These are phyloP conservation scores for Sechiopsis laciniata DNA, from an alignment of 306 rosid genomes.

Conservation along the genomic window DNA sequence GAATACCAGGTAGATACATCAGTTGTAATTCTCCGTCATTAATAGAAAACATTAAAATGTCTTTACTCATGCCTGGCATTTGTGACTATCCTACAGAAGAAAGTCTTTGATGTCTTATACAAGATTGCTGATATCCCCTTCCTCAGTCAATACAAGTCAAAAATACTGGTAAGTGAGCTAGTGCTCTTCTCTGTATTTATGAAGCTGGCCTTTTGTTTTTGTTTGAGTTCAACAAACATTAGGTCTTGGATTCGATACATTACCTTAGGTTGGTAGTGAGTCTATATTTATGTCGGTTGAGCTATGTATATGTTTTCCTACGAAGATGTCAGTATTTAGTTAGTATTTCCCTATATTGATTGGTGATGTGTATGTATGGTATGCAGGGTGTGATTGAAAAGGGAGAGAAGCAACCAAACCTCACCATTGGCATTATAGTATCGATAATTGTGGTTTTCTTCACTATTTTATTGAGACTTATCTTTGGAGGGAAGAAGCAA, in stretches of 20 bases:
- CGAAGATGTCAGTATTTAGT: not conserved
- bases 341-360: conserved; percentile 18
- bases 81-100: conserved; percentile 49
- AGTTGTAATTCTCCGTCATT: not conserved
- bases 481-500: conserved; percentile 74
- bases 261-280: too few relatives aligned
- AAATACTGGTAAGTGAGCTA: conserved; percentile 44
- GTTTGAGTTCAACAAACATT: too few relatives aligned
- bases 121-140: conserved; percentile 70
- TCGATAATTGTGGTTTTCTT: conserved; percentile 48
- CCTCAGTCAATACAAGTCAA: conserved; percentile 51
- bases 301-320: too few relatives aligned
- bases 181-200: not conserved
- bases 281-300: too few relatives aligned
- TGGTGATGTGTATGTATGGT: conserved; percentile 2
- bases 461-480: conserved; percentile 46
- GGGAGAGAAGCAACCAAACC: conserved; percentile 74
- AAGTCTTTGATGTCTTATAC: conserved; percentile 72
- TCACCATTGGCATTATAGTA: conserved; percentile 62
- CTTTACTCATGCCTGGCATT: not conserved
- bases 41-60: not conserved
- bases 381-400: conserved; percentile 71
- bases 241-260: too few relatives aligned
- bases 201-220: not conserved
- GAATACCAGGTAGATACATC: conserved; percentile 46